Base-by-base conservation (phyloP, 805 yeast genomes). In the Wickerhamiella hasegawae region DNA sequence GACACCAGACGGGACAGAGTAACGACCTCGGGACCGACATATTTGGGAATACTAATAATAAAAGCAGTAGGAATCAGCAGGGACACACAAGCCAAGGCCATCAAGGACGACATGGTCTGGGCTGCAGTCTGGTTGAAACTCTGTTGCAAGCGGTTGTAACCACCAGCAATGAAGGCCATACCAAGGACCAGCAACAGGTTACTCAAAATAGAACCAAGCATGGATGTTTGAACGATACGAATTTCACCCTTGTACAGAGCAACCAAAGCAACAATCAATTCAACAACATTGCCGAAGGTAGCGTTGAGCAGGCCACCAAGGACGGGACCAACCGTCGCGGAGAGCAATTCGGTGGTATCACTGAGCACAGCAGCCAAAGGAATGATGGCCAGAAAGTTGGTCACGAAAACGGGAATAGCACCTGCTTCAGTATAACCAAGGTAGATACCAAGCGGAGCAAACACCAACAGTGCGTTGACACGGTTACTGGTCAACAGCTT, bases 251-350 rank as follows among this genome's bases (percentile, higher is more conserved):
- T 77, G 45, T 60, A 65, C 48, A 90, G 65, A 1, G 98, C 98
- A 46, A 90, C 83, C 19, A 90, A 64, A 1, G 94, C 80, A 24
- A 90, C 97, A 55, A 90, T 90, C 40, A 90, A 72, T 60, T 90
- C 98, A 17, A 90, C 95, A 2, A 97, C 97, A 55, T 90, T 90
- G 40, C 98, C 98, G 54, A 90, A 82, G 8, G 97, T 85, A 2
- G 98, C 98, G 59, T 90, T 90, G 49, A 90, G 65, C 43, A 90
- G 65, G 1, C 97, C 97, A 11, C 98, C 97, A 18, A 87, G 45
- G 8, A 96, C 85, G 50, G 83, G 80, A 40, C 97, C 96, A 23
- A 83, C 83, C 43, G 78, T 75, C 39, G 72, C 80, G 29, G 94
- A 73, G 38, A 90, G 65, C 49, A 84, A 93, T 56, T 90, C 98